Conservation (phyloP, 164 flowering plant genomes). For the Magnolia changhungtana region DNA sequence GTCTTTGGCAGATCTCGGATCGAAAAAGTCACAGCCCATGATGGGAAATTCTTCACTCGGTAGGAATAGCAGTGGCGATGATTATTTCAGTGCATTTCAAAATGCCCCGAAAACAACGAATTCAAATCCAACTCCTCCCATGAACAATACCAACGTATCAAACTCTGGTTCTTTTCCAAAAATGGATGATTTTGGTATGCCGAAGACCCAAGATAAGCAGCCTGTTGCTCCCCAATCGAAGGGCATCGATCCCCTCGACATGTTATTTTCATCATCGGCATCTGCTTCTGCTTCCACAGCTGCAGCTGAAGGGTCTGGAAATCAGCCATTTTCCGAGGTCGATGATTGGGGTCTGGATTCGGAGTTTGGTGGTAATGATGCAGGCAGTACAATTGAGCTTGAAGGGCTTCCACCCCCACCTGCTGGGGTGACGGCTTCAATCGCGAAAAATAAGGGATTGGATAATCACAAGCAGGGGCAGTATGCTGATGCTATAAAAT, state of each 20-base stretch:
- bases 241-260: constrained; percentile 56
- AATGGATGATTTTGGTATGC: constrained; percentile 44
- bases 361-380: constrained; percentile 42
- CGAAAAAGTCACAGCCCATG: constrained; percentile 33
- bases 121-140: not conserved
- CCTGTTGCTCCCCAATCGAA: constrained; percentile 29
- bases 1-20: constrained; percentile 49
- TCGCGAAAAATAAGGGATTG: constrained; percentile 83
- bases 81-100: constrained; percentile 36
- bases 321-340: constrained; percentile 36
- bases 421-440: constrained; percentile 62
- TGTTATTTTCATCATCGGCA: constrained; percentile 51
- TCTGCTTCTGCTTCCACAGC: constrained; percentile 34
- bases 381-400: constrained; percentile 69
- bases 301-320: constrained; percentile 29
- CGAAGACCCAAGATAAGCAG: constrained; percentile 24
- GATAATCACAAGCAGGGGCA: constrained; percentile 91
- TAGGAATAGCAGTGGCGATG: constrained; percentile 11
- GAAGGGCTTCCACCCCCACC: constrained; percentile 98
- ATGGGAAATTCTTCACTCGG: constrained; percentile 25
- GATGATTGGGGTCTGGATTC: constrained; percentile 82
- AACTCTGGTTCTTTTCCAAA: constrained; percentile 18
- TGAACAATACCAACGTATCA: constrained; percentile 27
- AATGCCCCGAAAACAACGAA: constrained; percentile 22
- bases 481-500: constrained; percentile 96